Evolutionary conservation across 306 rosid species (phyloP), one percentile per base, ranked within the genome.

Genomic region (Rosa rugosa): DNA sequence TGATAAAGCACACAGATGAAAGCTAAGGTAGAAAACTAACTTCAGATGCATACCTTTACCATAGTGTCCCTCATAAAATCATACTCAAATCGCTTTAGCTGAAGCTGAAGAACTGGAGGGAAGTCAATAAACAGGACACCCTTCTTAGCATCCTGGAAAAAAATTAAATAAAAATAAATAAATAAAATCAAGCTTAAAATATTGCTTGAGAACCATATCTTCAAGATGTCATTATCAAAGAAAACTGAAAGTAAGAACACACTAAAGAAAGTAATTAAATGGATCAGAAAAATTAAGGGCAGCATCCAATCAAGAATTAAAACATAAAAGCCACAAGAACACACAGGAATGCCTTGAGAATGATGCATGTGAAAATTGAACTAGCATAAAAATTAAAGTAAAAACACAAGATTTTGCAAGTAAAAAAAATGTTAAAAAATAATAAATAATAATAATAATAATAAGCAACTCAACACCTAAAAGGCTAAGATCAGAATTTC

Each of bases 91-190:
- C 98, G 87, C 86, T 92, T 94, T 77, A 94, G 77, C 88, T 94
- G 98, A 84, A 94, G 98, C 71, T 94, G 97, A 79, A 94, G 98
- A 74, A 94, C 97, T 34, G 97, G 98, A 57, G 98, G 98, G 83
- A 94, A 92, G 91, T 94, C 98, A 82, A 89, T 91, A 85, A 94
- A 94, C 83, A 94, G 79, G 42, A 91, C 97, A 23, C 97, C 97
- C 82, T 92, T 94, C 91, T 78, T 91, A 86, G 98, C 97, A 84
- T 91, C 98, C 97, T 93, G 94, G 5, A 1, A 8, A 44, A 80
- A 88, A 86, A 51, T n/a, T n/a, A n/a, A n/a, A n/a, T n/a, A 25
- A 23, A 1, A 66, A 73, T n/a, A n/a, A n/a, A n/a, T n/a, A n/a
- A n/a, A n/a, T n/a, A 18, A 77, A 44, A 50, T 67, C 31, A 71